A percentile compares a stretch with the other conserved stretches of the same genome.
phyloP scores from a whole-genome alignment of 495 filamentous ascomycete species.

The Tetracladium marchalianum region DNA sequence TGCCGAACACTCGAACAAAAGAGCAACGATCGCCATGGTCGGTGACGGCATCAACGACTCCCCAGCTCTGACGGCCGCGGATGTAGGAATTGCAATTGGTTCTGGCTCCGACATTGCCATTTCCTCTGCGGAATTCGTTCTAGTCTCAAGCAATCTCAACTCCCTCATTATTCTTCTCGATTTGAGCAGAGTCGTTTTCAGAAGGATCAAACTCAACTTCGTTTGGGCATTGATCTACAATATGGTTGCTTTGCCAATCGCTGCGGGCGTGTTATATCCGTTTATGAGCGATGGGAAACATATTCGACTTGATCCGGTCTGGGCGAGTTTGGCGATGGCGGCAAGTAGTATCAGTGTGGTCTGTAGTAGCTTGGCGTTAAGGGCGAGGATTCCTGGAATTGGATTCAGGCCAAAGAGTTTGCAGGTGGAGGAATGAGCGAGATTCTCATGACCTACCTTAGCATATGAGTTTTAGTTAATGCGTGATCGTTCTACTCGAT shows the following conservation, averaged over 20 bases:
- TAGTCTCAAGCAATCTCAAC: conserved; percentile 63
- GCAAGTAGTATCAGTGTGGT: conserved; percentile 76
- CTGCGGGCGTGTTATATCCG: conserved; percentile 73
- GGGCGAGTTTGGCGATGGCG: conserved; percentile 84
- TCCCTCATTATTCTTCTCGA: conserved; percentile 63
- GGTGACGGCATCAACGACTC: conserved; percentile 90
- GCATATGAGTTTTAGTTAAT: no score
- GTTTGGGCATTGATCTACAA: conserved; percentile 87
- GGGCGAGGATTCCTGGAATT: conserved; percentile 33
- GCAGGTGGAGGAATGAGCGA: background rate
- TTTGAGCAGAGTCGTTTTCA: conserved; percentile 62
- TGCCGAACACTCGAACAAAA: conserved; percentile 4
- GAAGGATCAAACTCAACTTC: conserved; percentile 78
- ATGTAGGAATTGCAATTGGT: conserved; percentile 77
- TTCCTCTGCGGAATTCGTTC: conserved; percentile 71
- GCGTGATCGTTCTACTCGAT: no score
- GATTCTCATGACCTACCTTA: no score
- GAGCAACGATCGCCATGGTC: conserved; percentile 19
- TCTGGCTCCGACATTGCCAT: conserved; percentile 82
- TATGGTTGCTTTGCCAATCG: conserved; percentile 64
- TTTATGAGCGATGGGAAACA: conserved; percentile 39
- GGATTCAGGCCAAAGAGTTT: conserved; percentile 29
- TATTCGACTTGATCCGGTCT: conserved; percentile 63
- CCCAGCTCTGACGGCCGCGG: conserved; percentile 68
- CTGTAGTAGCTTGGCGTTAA: conserved; percentile 57